Base-by-base conservation (phyloP, 2,329 filamentous ascomycete species). In the Aspergillus japonicus region DNA sequence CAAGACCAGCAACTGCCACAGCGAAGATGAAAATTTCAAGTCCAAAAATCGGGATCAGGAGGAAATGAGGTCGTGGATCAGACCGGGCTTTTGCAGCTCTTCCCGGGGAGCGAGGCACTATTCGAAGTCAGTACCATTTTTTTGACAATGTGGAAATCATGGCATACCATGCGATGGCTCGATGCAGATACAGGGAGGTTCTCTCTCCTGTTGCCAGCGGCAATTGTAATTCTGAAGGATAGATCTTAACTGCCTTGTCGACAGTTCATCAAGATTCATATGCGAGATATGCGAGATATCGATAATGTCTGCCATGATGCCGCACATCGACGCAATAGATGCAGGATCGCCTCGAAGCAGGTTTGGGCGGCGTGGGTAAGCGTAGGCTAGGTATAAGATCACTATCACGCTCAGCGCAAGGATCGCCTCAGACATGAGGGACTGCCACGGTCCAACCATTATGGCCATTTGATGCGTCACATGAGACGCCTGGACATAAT, bases 271-370 rank as follows among this genome's bases (percentile, higher is more conserved):
- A 2, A 59, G 24, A 29, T 44, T 44, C 33, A 55, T 21, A 35
- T 55, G 47, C 12, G 57, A 55, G 12, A 59, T 52, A 33, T 52
- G 50, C n/a, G 51, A n/a, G 23, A 23, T 35, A 39, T 56, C 57
- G 8, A 59, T 50, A 12, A 59, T 47, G 29, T 59, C 47, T 12
- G 52, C 48, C 26, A 54, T 54, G 47, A 59, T 55, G 47, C 52
- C 53, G 19, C 57, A 59, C 57, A 59, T 59, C 1, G 52, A 59
- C 19, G 57, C 51, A 19, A 59, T 59, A 16, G 57, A 59, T 12
- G 57, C 57, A 24, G 57, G 57, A 47, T 59, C 54, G 16, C 52
- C 42, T 19, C 52, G 24, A 14, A 59, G 26, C 24, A 59, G 47
- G 21, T 59, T 59, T 16, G 44, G 35, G 3, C 57, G 57, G 4